A percentile compares a stretch with the other conserved stretches of the same genome.
These are phyloP conservation scores for Suhomyces panamericanus DNA, from an alignment of 1,139 yeast species.

Conservation along the genomic window DNA sequence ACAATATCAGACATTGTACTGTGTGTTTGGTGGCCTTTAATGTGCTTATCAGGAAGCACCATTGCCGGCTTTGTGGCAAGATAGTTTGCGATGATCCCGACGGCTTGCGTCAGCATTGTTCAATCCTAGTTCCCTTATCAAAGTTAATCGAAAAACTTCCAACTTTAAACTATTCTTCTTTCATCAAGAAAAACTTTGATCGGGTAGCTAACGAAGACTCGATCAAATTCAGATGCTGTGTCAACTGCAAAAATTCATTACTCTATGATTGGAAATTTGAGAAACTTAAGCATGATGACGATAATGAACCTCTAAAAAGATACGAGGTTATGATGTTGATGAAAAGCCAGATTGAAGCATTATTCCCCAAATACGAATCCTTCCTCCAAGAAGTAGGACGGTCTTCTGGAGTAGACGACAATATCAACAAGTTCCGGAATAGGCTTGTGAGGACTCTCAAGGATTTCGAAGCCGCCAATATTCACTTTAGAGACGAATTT, in stretches of 20 bases:
- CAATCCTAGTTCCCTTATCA: conserved; percentile 65
- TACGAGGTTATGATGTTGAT: conserved; percentile 37
- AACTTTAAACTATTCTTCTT: conserved; percentile 36
- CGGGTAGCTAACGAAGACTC: conserved; percentile 16
- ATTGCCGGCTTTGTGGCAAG: conserved; percentile 81
- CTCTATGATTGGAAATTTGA: conserved; percentile 57
- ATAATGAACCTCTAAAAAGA: conserved; percentile 1
- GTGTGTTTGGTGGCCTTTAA: conserved; percentile 63
- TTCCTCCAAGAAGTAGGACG: neutral
- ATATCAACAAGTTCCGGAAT: conserved; percentile 26
- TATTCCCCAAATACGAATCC: conserved; percentile 33
- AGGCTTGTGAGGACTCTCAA: conserved; percentile 32
- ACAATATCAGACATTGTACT: conserved; percentile 52
- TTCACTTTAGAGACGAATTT: conserved; percentile 28
- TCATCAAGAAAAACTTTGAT: conserved; percentile 24
- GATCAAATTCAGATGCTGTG: conserved; percentile 53
- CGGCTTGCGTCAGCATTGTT: conserved; percentile 50
- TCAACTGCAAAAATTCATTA: conserved; percentile 62
- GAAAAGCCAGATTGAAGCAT: conserved; percentile 33
- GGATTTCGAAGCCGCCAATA: conserved; percentile 34
- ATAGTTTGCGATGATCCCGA: conserved; percentile 72
- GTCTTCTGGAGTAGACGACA: conserved; percentile 9
- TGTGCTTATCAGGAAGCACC: conserved; percentile 73
- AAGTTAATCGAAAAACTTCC: conserved; percentile 47
- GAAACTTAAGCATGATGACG: conserved; percentile 28